Base-by-base conservation (phyloP, 1,284 basidiomycete genomes). In the Heterobasidion irregulare region DNA sequence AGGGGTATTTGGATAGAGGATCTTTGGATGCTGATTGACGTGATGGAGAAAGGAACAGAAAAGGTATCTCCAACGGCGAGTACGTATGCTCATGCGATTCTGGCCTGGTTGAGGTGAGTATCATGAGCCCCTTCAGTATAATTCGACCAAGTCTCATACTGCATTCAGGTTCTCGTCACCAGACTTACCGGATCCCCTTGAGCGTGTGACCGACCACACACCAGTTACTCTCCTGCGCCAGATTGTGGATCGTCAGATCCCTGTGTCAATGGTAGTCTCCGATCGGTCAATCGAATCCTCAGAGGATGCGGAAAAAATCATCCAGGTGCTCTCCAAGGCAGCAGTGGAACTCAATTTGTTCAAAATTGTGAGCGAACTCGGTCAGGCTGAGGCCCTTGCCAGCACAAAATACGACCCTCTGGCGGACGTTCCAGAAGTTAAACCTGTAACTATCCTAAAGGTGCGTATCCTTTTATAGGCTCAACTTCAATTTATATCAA, bases 1-100 rank as follows among this genome's bases (percentile, higher is more conserved):
- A 68, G 69, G 18, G 66, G 66, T 1, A 63, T 73, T 43, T 89
- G 87, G 86, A 50, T 84, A 1, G 76, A 80, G 19, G 76, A 81
- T 35, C 72, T 78, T 0, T 84, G 79, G 77, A 67, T 71, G 6
- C 71, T 90, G 7, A 88, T 80, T 62, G 68, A 77, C 9, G 64
- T 67, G 9, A 75, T 90, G 73, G 79, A 85, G 62, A 64, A 49
- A 8, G 80, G 74, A 1, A 61, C 61, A 4, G 82, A 83, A 56
- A 72, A 71, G 16, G 68, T 81, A 15, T 59, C 60, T 1, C 83
- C 86, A 0, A 79, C 75, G n/a, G 62, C 78, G 5, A 70, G 75
- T 45, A 86, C 85, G 7, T 90, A 85, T 70, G 81, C 84, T 6
- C 67, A 80, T n/a, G 83, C 87, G 76, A 71, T 89, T 9, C 66